A percentile compares a stretch with the other conserved stretches of the same genome.
phyloP scores from a whole-genome alignment of 768 basidiomycete genomes.

The Naganishia friedmannii region DNA sequence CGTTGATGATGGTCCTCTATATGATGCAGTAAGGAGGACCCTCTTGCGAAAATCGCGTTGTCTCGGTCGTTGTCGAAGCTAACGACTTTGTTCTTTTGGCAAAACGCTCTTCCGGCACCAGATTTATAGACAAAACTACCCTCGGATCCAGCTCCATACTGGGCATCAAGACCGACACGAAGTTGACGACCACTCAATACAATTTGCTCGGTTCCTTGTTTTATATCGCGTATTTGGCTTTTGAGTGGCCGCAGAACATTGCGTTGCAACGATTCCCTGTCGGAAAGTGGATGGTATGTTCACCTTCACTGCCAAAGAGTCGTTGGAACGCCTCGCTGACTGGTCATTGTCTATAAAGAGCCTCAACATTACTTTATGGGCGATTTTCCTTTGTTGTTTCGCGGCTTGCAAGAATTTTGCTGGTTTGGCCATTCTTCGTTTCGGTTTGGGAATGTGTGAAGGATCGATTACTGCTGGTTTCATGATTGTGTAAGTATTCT shows the following conservation, averaged over 20 bases:
- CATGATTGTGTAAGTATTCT: conserved; percentile 32
- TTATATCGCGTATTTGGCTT: conserved; percentile 39
- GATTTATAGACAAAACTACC: conserved; percentile 43
- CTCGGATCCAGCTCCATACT: conserved; percentile 38
- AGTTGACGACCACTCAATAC: conserved; percentile 28
- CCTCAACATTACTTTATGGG: conserved; percentile 39
- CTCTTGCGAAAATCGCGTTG: no score
- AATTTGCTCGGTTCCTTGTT: conserved; percentile 39
- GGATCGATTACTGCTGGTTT: conserved; percentile 41
- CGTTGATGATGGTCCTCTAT: conserved; percentile 38
- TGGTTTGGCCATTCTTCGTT: conserved; percentile 33
- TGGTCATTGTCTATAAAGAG: not conserved
- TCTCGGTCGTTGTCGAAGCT: no score
- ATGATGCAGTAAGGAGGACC: conserved; percentile 28
- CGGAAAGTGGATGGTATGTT: conserved; percentile 37
- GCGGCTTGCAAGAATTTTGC: conserved; percentile 43
- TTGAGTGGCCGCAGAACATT: conserved; percentile 41
- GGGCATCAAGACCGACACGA: conserved; percentile 38
- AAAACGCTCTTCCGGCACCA: no score
- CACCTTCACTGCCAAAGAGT: no score
- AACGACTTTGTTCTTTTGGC: no score
- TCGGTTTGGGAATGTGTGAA: conserved; percentile 37
- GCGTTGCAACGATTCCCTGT: conserved; percentile 41
- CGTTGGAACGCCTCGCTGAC: not conserved
- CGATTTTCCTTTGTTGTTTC: conserved; percentile 36